Evolutionary conservation across 192 early-diverging fungal species (phyloP), one percentile per base, ranked within the genome.

Genomic region (Umbelopsis vinacea): DNA sequence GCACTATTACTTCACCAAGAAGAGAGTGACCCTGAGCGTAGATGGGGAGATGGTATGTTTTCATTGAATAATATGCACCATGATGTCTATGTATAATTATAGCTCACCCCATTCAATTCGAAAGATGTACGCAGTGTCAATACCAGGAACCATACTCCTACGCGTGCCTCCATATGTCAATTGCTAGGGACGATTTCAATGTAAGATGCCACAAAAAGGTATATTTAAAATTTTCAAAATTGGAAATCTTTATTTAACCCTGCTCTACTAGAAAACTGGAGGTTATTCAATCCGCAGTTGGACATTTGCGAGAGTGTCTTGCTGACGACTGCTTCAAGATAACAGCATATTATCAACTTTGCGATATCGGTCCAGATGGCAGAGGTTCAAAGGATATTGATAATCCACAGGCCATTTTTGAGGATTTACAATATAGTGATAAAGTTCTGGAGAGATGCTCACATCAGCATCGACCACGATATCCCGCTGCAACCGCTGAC

Each of bases 341-440:
- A 12, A 50, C 76, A 1, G 76, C 71, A 38, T 72, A 63, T 63
- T 68, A 54, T 6, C 72, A 72, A 33, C 33, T 77, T 40, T 77
- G 76, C 37, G 76, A 77, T 14, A 72, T 77, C 72, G 76, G 71
- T 11, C 66, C 75, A 15, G 75, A 76, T 10, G 26, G 40, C 24
- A 46, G 33, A 23, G 40, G 54, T 11, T 12, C 40, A 29, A 23
- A 63, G 33, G 57, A 63, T 37, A 37, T 63, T 63, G 57, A 63
- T n/a, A 63, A 35, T 35, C 57, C 57, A 63, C 15, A 37, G 33
- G 33, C 57, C 33, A 63, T 63, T 37, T 63, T 63, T 26, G 57
- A 63, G 33, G 57, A 63, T 19, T 63, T 63, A 37, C 57, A 37
- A 63, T 63, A 63, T 63, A 63, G 57, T 35, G 57, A 63, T n/a